Base-by-base conservation (phyloP, 441 rosid species). In the Capsella rubella region DNA sequence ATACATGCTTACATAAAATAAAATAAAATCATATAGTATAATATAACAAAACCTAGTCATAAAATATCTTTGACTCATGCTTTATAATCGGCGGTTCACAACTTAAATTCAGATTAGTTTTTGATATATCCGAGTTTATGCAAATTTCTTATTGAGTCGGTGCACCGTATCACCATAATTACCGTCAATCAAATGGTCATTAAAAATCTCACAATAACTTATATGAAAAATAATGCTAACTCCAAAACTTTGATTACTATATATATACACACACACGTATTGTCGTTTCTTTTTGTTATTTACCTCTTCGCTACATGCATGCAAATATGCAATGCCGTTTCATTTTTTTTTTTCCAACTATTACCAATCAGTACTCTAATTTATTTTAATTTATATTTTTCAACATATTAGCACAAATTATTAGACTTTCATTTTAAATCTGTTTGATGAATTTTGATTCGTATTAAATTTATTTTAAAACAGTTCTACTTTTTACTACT, bases 111-210 rank as follows among this genome's bases (percentile, higher is more conserved):
- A 39, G 54, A n/a, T 21, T 21, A 21, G 25, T 21, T 21, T 46
- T 46, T 45, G 67, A 63, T 32, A 29, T n/a, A 32, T 32, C 29
- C 8, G 11, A 8, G 1, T 16, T 10, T 4, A 42, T 6, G 35
- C 35, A 35, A 31, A 46, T 62, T 37, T 10, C 52, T 9, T 15
- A 14, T 21, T 10, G 40, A 25, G 67, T 4, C 40, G 52, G 66
- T 63, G 67, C 54, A 45, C 4, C n/a, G 39, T 7, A 45, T 63
- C 53, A 45, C 67, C 40, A 45, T 43, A 39, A 9, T 37, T 9
- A 37, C 11, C 42, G 42, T 10, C 12, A 9, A 10, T 37, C 42
- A 54, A 29, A 54, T 54, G 59, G 37, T 54, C 25, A 27, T 9
- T 18, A 42, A 16, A 49, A 47, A 8, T 47, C 27, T 47, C 27